Conservation (phyloP, 441 rosid species). For the Metrosideros polymorpha region DNA sequence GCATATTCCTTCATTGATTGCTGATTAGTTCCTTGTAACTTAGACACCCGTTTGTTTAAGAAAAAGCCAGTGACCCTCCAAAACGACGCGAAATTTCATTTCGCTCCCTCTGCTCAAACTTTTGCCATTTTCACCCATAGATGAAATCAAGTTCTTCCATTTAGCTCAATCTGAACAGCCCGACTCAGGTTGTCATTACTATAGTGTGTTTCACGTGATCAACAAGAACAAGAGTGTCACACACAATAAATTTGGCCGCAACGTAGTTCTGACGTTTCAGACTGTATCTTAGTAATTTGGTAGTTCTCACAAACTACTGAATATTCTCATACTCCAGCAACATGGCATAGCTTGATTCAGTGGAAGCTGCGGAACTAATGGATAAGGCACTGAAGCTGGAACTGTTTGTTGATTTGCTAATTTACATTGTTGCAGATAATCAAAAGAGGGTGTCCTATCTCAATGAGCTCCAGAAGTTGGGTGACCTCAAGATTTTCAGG, state of each 20-base stretch:
- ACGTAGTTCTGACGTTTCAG: background rate
- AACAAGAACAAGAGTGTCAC: too few relatives aligned
- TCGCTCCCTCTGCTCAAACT: background rate
- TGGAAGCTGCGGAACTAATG: background rate
- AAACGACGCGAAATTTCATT: background rate
- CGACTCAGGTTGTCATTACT: background rate
- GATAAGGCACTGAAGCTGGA: background rate
- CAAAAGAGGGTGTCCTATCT: slow-evolving; percentile 57
- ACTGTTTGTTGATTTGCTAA: background rate
- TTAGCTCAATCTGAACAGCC: background rate
- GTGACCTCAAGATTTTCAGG: slow-evolving; percentile 48
- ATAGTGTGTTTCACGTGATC: background rate
- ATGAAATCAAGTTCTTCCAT: background rate
- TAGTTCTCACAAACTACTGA: background rate
- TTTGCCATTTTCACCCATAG: background rate
- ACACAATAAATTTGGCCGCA: background rate
- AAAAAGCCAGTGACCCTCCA: background rate
- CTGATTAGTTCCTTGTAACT: background rate
- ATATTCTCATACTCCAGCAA: background rate
- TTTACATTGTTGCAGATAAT: slow-evolving; percentile 25
- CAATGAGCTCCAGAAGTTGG: slow-evolving; percentile 34
- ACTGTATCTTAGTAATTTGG: background rate
- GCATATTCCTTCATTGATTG: background rate
- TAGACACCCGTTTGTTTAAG: background rate
- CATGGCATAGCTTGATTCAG: background rate